Base-by-base conservation (phyloP, 805 yeast genomes). In the Dipodascus geniculatus region DNA sequence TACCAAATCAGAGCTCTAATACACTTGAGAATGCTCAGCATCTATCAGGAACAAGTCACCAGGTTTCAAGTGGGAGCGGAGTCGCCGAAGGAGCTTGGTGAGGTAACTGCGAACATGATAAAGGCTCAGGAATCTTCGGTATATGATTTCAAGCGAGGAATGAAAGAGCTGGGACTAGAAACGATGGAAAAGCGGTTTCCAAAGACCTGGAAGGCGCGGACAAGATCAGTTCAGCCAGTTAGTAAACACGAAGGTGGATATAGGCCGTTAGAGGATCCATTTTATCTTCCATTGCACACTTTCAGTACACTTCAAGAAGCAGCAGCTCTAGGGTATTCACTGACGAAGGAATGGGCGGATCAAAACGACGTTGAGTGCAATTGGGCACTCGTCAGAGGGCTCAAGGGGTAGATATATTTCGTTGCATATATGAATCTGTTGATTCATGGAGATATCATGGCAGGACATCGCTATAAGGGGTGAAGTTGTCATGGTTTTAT, bases 271-370 rank as follows among this genome's bases (percentile, higher is more conserved):
- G 60, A 59, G 38, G 73, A 72, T 54, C 62, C 52, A 24, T 70
- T 48, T 55, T 62, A 56, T 35, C 57, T 72, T 47, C 75, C 75
- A 1, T 58, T 72, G 31, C 73, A 70, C 48, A 63, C 61, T 24
- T 68, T 60, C 55, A 64, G 74, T 3, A 57, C 70, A 3, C 52
- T 71, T 8, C 69, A 69, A 47, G 76, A 72, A 51, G 74, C 68
- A 0, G 71, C 74, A 1, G 72, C 75, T 3, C 65, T 70, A 53
- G 71, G 68, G 11, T 63, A 64, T 48, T 55, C 63, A n/a, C 51
- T 70, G 22, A 61, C 67, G 19, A 60, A 61, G 17, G 72, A 68
- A 47, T 73, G 75, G 75, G 67, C 70, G 1, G 53, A 55, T 14
- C 51, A 51, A 19, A 63, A 66, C 52, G 55, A 56, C 19, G 54